Percentiles rank a stretch among this genome's conserved stretches.
Conservation (phyloP, 129 eudicot species). For the Lactuca saligna region DNA sequence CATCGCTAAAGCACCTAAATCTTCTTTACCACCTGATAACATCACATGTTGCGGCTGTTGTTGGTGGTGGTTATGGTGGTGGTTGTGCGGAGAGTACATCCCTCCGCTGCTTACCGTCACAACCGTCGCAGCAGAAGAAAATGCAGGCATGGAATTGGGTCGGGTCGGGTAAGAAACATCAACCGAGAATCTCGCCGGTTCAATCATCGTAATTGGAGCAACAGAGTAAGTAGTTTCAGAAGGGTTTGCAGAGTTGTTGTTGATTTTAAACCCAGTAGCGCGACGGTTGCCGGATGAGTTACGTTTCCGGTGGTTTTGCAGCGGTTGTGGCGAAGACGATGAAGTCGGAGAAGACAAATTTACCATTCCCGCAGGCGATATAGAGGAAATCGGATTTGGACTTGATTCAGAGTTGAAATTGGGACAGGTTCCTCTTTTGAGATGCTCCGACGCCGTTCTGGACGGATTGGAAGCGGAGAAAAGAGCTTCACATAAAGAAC, state of each 20-base stretch:
- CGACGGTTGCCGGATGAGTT: conserved; percentile 41
- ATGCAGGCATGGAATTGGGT: conserved; percentile 31
- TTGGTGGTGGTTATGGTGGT: conserved; percentile 28
- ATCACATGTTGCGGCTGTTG: conserved; percentile 45
- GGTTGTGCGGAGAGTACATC: conserved; percentile 17
- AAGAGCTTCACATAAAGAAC: conserved; percentile 69
- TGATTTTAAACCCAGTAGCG: conserved; percentile 23
- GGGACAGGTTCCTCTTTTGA: conserved; percentile 85
- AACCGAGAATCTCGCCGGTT: conserved; percentile 46
- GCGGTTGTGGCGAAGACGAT: conserved; percentile 38
- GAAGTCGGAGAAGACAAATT: conserved; percentile 34
- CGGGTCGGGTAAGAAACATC: conserved; percentile 45
- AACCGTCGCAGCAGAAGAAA: conserved; percentile 27
- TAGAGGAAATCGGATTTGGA: conserved; percentile 58
- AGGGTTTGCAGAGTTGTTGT: background rate
- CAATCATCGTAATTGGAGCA: conserved; percentile 54
- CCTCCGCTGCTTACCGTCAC: conserved; percentile 27
- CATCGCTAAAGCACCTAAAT: conserved; percentile 85
- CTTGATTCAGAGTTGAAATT: conserved; percentile 49
- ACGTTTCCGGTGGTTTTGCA: conserved; percentile 63
- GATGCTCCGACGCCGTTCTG: conserved; percentile 94
- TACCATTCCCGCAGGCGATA: conserved; percentile 45
- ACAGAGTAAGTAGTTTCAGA: conserved; percentile 29
- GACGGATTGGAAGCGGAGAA: conserved; percentile 95
- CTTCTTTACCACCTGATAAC: conserved; percentile 85